Base-by-base conservation (phyloP, 2,329 filamentous ascomycete species). In the Fusarium sp. region DNA sequence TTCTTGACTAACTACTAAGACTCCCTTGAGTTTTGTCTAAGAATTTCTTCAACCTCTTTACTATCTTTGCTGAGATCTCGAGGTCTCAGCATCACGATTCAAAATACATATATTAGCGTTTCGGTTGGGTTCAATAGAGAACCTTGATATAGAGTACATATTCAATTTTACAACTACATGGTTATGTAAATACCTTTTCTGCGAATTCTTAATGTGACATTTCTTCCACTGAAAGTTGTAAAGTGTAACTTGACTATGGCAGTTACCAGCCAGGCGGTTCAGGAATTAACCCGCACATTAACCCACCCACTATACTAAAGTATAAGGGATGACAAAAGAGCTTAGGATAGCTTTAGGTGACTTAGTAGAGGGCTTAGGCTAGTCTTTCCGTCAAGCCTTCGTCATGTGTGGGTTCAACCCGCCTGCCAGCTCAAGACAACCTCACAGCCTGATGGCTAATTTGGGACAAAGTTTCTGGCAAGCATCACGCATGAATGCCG, bases 51-150 rank as follows among this genome's bases (percentile, higher is more conserved):
- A 13, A 7, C 28, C 23, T 31, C 34, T 18, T 34, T 34, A 15
- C 9, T 31, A 15, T 18, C 18, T 30, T 20, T 20, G 28, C 7
- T n/a, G 26, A 30, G 38, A 18, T 42, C 20, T 28, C 15, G 13
- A 15, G 47, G 20, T 31, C 30, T 49, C 38, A 37, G n/a, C n/a
- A n/a, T 30, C 7, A 28, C 31, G 42, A 36, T 38, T 57, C 23
- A 57, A 16, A 57, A 33, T 41, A 46, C 54, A 41, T 41, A 61
- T 60, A 36, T 63, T 64, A 50, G 59, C 50, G 59, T 45, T 40
- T 38, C 12, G 15, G 7, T 40, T 44, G 3, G 49, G 34, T 28
- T 34, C 26, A 12, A 12, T 36, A 44, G 16, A 45, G 33, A 46
- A 20, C 38, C 37, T 33, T 18, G 11, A 50, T 64, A 36, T 28